Base-by-base conservation (phyloP, 1,284 basidiomycete genomes). In the Puccinia hordei region DNA sequence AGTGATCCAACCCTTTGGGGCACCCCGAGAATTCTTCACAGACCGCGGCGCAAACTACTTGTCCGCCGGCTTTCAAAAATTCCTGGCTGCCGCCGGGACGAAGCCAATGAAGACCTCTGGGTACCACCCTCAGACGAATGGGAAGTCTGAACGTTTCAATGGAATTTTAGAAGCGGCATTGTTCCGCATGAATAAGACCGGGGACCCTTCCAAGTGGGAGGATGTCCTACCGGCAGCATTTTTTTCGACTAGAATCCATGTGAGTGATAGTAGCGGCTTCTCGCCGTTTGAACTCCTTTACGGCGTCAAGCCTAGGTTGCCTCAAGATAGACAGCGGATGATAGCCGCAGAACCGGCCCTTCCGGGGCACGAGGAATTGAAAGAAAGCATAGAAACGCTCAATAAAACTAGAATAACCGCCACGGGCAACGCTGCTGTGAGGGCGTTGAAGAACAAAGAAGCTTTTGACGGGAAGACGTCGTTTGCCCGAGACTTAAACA, bases 81-180 rank as follows among this genome's bases (percentile, higher is more conserved):
- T n/a, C n/a, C n/a, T n/a, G n/a, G n/a, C n/a, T n/a, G n/a, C n/a
- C n/a, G n/a, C n/a, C 9, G 51, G 46, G n/a, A 63, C 65, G 49
- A 1, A 13, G 22, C 24, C 41, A 27, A 8, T 61, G 2, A 46
- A 19, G 3, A 71, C 68, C n/a, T 71, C 77, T 1, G 78, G 79
- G 19, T 82, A 80, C 33, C 81, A 82, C 59, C 81, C 81, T 8
- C 44, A 74, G 0, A 75, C 81, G 3, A 82, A 82, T 38, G 81
- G 81, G 2, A 66, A 81, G n/a, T 69, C 69, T 10, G 81, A 81
- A 27, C 61, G 77, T n/a, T 73, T 81, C 44, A 81, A 81, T 65
- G 69, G 78, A 15, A 33, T 41, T 19, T 17, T 81, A 53, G 68
- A 71, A 27, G 27, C 30, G 22, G 35, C 68, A 1, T 13, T 71